A percentile compares a stretch with the other conserved stretches of the same genome.
Evolutionary conservation across 2,329 filamentous ascomycete species (phyloP).

Genomic region (Coniochaeta pulveracea): DNA sequence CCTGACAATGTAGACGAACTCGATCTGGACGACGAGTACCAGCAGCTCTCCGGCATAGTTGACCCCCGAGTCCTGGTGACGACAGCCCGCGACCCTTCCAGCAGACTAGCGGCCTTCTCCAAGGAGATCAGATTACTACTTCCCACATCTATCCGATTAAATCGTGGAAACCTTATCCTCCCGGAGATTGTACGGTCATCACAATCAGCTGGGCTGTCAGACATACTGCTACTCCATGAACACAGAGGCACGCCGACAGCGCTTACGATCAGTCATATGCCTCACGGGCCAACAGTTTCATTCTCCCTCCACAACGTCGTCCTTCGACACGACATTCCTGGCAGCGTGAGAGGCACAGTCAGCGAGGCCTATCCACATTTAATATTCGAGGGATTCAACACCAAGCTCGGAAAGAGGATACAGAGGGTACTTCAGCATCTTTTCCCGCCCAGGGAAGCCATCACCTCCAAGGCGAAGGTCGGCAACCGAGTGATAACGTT

Average conservation of each 20-base stretch:
- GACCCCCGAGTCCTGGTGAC: conserved; percentile 72
- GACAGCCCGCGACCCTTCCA: conserved; percentile 79
- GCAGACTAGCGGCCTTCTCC: conserved; percentile 75
- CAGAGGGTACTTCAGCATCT: conserved; percentile 88
- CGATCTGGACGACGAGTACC: conserved; percentile 81
- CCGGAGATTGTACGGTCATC: conserved; percentile 77
- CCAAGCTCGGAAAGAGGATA: conserved; percentile 67
- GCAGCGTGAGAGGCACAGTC: conserved; percentile 57
- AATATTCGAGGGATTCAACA: conserved; percentile 89
- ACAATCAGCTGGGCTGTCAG: conserved; percentile 67
- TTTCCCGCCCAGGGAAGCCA: conserved; percentile 77
- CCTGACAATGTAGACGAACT: conserved; percentile 58
- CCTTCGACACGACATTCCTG: conserved; percentile 84
- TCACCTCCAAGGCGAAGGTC: conserved; percentile 60
- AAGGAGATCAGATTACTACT: conserved; percentile 70
- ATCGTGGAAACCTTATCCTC: conserved; percentile 82
- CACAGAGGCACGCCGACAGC: conserved; percentile 88
- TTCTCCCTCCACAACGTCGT: conserved; percentile 86
- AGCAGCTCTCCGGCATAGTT: conserved; percentile 72
- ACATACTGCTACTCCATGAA: conserved; percentile 82
- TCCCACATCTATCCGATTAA: conserved; percentile 77
- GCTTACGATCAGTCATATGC: conserved; percentile 76
- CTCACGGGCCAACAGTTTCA: conserved; percentile 77
- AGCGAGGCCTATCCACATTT: conserved; percentile 89
- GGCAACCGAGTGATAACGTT: conserved; percentile 87